Evolutionary conservation across 176 grass and related monocot species (phyloP).

Genomic region (Bolboschoenus planiculmis): DNA sequence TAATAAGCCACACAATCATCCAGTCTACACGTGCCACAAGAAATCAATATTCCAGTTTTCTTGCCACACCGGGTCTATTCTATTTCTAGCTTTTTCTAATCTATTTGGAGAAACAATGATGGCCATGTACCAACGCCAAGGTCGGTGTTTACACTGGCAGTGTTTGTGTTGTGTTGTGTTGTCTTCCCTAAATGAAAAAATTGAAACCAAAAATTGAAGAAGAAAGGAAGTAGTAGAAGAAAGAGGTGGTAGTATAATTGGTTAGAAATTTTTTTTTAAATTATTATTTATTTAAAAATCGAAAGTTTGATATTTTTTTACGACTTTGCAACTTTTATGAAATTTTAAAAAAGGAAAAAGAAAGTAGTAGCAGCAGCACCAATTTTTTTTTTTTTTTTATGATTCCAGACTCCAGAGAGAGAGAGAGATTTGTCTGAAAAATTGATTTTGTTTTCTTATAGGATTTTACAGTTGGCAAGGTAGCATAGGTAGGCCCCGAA

Average conservation of each 20-base stretch:
- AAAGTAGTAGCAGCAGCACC: neutral
- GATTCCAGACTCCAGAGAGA: neutral
- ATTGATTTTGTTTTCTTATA: slow-evolving; percentile 8
- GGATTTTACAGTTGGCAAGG: slow-evolving; percentile 33
- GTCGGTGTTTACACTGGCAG: neutral
- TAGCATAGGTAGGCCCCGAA: slow-evolving; percentile 17
- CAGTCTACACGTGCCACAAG: neutral
- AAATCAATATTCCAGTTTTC: neutral
- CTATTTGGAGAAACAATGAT: neutral
- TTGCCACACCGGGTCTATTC: neutral
- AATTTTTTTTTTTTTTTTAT: neutral
- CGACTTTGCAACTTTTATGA: no score
- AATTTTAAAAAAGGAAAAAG: no score
- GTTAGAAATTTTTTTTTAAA: no score
- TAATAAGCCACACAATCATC: neutral
- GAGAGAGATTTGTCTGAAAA: neutral
- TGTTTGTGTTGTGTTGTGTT: no score
- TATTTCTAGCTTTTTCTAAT: neutral
- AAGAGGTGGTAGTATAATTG: no score
- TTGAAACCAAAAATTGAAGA: neutral
- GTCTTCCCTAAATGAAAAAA: neutral
- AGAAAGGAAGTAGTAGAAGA: no score
- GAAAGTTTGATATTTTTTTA: no score
- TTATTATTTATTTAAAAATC: no score
- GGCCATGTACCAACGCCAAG: neutral